Conservation (phyloP, 257 asterid species). For the Nicotiana otophora region DNA sequence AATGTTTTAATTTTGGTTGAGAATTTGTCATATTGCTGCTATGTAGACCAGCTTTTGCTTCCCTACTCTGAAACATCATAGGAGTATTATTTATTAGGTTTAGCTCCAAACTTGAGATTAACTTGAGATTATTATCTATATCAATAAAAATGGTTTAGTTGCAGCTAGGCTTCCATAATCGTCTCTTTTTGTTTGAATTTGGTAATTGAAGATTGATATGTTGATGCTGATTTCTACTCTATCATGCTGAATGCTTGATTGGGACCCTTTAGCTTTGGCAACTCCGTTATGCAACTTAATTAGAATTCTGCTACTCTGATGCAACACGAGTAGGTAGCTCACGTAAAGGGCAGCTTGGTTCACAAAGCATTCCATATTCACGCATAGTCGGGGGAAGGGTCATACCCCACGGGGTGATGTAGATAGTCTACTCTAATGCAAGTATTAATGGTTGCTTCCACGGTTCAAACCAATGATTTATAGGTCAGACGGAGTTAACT, state of each 20-base stretch:
- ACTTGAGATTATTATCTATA: neutral
- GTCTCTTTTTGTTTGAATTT: neutral
- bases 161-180: neutral
- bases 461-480: too few relatives aligned
- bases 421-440: too few relatives aligned
- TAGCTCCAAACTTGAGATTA: neutral
- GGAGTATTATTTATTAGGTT: neutral
- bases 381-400: too few relatives aligned
- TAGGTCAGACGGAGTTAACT: too few relatives aligned
- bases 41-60: neutral
- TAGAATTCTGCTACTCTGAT: too few relatives aligned
- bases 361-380: too few relatives aligned
- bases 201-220: neutral
- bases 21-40: neutral
- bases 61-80: neutral
- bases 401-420: too few relatives aligned
- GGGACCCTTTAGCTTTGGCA: too few relatives aligned
- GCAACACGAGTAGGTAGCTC: too few relatives aligned
- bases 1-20: neutral
- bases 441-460: too few relatives aligned
- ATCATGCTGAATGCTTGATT: neutral
- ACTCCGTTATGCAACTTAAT: too few relatives aligned
- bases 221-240: neutral
- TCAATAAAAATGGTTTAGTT: neutral
- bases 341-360: too few relatives aligned